Percentiles rank a stretch among this genome's conserved stretches.
These are phyloP conservation scores for Abrus pulchellus DNA, from an alignment of 306 rosid genomes.

Conservation along the genomic window DNA sequence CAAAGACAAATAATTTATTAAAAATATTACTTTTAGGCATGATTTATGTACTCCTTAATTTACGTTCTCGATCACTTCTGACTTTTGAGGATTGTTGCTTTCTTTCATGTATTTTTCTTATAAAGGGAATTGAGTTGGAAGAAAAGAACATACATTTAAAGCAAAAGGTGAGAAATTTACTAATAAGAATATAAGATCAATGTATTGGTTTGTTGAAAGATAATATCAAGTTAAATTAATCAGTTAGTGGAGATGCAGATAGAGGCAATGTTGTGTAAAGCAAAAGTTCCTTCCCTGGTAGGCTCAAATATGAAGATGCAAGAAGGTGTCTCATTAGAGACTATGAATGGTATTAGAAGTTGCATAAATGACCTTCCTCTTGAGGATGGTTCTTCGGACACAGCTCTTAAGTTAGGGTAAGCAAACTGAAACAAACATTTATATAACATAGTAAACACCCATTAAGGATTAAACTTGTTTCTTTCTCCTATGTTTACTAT, in stretches of 20 bases:
- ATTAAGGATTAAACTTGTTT: too few relatives aligned
- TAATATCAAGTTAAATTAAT: neutral
- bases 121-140: conserved; percentile 37
- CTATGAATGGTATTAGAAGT: conserved; percentile 44
- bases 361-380: conserved; percentile 45
- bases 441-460: neutral
- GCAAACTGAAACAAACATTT: neutral
- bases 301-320: conserved; percentile 26
- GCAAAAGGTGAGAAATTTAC: conserved; percentile 41
- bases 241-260: neutral
- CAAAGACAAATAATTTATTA: too few relatives aligned
- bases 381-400: conserved; percentile 47
- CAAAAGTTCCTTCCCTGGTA: neutral
- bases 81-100: conserved; percentile 24
- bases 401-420: conserved; percentile 57
- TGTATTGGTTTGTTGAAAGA: too few relatives aligned
- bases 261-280: conserved; percentile 31
- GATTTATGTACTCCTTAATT: conserved; percentile 3
- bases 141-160: conserved; percentile 48
- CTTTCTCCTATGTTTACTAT: neutral
- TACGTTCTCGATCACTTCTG: neutral
- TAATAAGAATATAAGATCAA: too few relatives aligned
- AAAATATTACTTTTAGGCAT: neutral
- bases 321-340: conserved; percentile 45
- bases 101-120: conserved; percentile 2